Evolutionary conservation across 257 asterid genomes (phyloP).

Genomic region (Misopates orontium): DNA sequence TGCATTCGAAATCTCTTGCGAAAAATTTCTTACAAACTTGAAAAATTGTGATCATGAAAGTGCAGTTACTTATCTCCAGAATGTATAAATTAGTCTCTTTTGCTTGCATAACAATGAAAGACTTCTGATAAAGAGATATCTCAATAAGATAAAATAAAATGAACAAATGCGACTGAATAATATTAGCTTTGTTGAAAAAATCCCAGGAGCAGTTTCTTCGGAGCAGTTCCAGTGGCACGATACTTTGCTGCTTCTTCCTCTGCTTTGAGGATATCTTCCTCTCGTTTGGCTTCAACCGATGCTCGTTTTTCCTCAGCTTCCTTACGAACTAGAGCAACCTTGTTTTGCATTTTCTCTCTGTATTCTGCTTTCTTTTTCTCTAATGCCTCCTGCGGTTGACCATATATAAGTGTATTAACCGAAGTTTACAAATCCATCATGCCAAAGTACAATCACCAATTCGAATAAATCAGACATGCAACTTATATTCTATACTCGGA

Average conservation of each 20-base stretch:
- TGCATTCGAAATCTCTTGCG: background rate
- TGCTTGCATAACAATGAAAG: no score
- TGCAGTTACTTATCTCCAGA: no score
- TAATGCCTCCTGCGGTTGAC: conserved; percentile 55
- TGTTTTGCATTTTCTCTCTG: conserved; percentile 74
- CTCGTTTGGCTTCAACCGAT: conserved; percentile 65
- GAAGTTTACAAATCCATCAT: no score
- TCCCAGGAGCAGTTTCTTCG: conserved; percentile 78
- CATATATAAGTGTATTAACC: background rate
- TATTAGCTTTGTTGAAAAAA: conserved; percentile 57
- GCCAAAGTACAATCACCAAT: no score
- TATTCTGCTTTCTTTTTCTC: conserved; percentile 82
- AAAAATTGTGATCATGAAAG: no score
- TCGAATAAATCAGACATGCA: no score
- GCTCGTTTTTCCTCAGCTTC: conserved; percentile 84
- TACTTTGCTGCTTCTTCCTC: conserved; percentile 86
- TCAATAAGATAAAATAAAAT: no score
- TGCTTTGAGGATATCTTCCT: conserved; percentile 89
- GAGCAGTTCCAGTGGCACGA: conserved; percentile 86
- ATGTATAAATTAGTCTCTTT: no score
- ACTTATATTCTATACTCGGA: no score
- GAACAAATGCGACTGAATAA: conserved; percentile 7
- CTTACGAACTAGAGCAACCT: conserved; percentile 71
- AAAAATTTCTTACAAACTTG: background rate
- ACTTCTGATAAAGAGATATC: no score